These are phyloP conservation scores for Eustoma russellianum DNA, from an alignment of 257 asterid genomes.

Conservation along the genomic window DNA sequence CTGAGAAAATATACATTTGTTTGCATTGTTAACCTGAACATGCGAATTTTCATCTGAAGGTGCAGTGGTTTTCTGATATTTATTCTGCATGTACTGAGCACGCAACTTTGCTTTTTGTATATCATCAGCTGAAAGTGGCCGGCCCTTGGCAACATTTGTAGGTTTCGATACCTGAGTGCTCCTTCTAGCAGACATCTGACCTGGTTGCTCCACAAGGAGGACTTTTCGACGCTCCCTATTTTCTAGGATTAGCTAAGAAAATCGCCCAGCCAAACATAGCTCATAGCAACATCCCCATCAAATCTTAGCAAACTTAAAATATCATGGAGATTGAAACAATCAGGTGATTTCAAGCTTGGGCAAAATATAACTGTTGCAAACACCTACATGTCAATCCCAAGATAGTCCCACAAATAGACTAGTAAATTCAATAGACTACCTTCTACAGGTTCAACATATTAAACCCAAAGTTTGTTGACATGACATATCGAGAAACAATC, in stretches of 20 bases:
- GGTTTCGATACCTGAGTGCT: constrained; percentile 53
- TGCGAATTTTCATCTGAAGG: constrained; percentile 23
- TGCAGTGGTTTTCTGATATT: constrained; percentile 44
- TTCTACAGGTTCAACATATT: too few relatives aligned
- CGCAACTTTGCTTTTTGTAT: constrained; percentile 98
- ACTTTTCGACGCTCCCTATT: constrained; percentile 71
- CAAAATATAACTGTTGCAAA: too few relatives aligned
- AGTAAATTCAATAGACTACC: too few relatives aligned
- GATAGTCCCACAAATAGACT: too few relatives aligned
- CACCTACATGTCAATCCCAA: too few relatives aligned
- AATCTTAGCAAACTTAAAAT: too few relatives aligned
- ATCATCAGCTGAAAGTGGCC: constrained; percentile 99
- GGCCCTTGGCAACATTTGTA: constrained; percentile 47
- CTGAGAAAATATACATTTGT: constrained; percentile 26
- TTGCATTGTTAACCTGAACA: constrained; percentile 41
- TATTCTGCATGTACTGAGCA: constrained; percentile 74
- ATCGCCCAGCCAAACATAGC: constrained; percentile 7
- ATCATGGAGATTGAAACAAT: too few relatives aligned
- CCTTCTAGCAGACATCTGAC: constrained; percentile 56
- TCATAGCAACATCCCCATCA: too few relatives aligned
- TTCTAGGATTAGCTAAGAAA: constrained; percentile 58
- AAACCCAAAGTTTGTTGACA: too few relatives aligned
- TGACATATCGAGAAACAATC: too few relatives aligned
- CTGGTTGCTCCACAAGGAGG: constrained; percentile 87
- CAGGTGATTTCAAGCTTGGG: too few relatives aligned